phyloP scores from a whole-genome alignment of 2,329 filamentous ascomycete genomes.

The Aspergillus calidoustus region DNA sequence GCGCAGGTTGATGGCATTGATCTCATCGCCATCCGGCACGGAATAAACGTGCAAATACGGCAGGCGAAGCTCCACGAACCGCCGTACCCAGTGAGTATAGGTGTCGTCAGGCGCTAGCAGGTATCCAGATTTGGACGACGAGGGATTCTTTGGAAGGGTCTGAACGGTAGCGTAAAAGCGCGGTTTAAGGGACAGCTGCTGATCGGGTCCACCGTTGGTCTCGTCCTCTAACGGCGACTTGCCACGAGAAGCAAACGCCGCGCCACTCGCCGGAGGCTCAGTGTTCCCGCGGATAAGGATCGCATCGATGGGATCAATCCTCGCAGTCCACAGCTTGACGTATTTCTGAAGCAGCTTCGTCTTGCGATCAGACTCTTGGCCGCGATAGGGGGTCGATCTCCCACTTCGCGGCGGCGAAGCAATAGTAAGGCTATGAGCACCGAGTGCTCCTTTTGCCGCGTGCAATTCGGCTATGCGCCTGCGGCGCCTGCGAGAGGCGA shows the following conservation, averaged over 20 bases:
- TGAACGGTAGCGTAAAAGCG: conserved; percentile 77
- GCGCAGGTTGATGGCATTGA: conserved; percentile 84
- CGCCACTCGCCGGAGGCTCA: conserved; percentile 47
- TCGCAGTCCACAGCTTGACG: conserved; percentile 48
- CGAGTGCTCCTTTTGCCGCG: conserved; percentile 55
- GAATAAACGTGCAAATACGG: conserved; percentile 93
- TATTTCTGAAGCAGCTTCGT: conserved; percentile 47
- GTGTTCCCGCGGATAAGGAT: conserved; percentile 52
- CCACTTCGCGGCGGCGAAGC: conserved; percentile 41
- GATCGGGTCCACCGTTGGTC: conserved; percentile 35
- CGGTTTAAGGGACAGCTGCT: conserved; percentile 54
- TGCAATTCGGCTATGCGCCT: conserved; percentile 79
- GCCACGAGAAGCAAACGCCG: conserved; percentile 33
- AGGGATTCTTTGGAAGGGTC: conserved; percentile 77
- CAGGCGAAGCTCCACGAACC: conserved; percentile 87
- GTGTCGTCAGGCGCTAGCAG: conserved; percentile 82
- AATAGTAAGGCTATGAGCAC: conserved; percentile 42
- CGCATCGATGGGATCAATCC: conserved; percentile 44
- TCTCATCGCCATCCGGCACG: conserved; percentile 83
- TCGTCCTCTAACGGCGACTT: conserved; percentile 30
- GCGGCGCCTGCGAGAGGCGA: conserved; percentile 73
- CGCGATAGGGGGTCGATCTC: conserved; percentile 42
- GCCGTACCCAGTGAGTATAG: conserved; percentile 79
- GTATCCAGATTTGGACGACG: conserved; percentile 83
- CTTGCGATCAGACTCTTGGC: conserved; percentile 43